Conservation (phyloP, 2,329 filamentous ascomycete species). For the Dothidotthia symphoricarpi region DNA sequence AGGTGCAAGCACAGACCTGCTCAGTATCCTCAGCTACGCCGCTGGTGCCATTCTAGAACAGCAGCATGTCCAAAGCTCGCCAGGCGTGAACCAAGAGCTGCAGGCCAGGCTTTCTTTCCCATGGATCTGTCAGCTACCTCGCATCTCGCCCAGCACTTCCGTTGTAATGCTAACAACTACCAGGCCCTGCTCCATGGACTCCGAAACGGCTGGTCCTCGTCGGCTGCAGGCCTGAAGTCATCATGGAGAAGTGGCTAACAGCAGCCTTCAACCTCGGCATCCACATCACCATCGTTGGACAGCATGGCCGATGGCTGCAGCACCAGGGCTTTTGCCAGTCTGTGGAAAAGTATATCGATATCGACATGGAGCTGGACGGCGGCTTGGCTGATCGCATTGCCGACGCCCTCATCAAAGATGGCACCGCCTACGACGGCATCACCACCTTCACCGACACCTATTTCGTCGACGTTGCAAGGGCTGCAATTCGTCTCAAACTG, state of each 20-base stretch:
- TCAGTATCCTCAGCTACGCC: too few relatives aligned
- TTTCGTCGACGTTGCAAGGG: neutral
- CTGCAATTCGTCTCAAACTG: neutral
- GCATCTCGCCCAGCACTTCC: neutral
- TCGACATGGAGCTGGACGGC: constrained; percentile 1
- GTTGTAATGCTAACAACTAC: neutral
- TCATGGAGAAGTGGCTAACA: too few relatives aligned
- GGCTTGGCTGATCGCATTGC: constrained; percentile 1
- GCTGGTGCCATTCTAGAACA: too few relatives aligned
- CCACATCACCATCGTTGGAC: neutral
- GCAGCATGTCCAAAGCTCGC: too few relatives aligned
- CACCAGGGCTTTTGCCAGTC: neutral
- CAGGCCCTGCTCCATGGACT: neutral
- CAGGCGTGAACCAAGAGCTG: constrained; percentile 1
- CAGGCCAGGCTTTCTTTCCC: constrained; percentile 1
- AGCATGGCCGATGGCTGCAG: neutral
- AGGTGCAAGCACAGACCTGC: too few relatives aligned
- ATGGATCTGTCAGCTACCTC: constrained; percentile 2
- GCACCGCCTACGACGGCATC: too few relatives aligned
- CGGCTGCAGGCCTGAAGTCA: too few relatives aligned
- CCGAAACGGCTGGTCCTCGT: neutral
- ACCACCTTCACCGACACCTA: constrained; percentile 1
- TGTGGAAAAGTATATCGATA: constrained; percentile 1
- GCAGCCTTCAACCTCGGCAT: neutral
- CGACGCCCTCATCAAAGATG: neutral